Conservation (phyloP, 1,284 basidiomycete species). For the Sporisorium scitamineum region DNA sequence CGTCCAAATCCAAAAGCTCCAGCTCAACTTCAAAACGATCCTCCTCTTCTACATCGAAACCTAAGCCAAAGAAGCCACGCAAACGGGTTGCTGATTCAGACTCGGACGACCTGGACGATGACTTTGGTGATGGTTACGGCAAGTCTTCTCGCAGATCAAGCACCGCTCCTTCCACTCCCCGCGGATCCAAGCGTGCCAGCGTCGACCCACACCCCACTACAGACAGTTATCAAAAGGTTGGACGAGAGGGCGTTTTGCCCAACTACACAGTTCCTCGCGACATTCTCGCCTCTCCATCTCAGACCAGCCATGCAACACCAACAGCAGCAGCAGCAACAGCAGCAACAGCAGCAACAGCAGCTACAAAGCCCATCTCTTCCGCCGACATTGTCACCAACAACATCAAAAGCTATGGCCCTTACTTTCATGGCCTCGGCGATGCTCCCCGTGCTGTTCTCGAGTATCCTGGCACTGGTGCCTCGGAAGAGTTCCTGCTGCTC, state of each 20-base stretch:
- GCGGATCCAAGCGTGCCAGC: slow-evolving; percentile 41
- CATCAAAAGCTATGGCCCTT: slow-evolving; percentile 53
- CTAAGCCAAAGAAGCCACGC: slow-evolving; percentile 24
- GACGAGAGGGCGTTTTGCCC: slow-evolving; percentile 46
- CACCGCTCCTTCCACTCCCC: slow-evolving; percentile 33
- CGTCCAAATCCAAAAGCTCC: slow-evolving; percentile 15
- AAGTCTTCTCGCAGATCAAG: slow-evolving; percentile 14
- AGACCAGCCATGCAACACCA: neutral
- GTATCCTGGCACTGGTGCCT: slow-evolving; percentile 55
- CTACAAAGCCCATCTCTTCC: slow-evolving; percentile 24
- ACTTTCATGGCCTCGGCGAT: slow-evolving; percentile 51
- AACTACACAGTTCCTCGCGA: slow-evolving; percentile 48
- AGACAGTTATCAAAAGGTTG: slow-evolving; percentile 45
- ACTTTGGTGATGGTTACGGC: slow-evolving; percentile 4
- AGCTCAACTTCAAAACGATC: slow-evolving; percentile 7
- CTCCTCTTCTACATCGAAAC: slow-evolving; percentile 5
- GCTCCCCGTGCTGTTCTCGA: slow-evolving; percentile 47
- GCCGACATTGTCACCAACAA: slow-evolving; percentile 42
- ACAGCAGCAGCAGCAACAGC: neutral
- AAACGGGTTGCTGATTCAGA: slow-evolving; percentile 29
- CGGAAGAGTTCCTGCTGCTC: slow-evolving; percentile 57
- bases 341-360: neutral
- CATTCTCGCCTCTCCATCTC: slow-evolving; percentile 25
- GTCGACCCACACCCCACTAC: slow-evolving; percentile 39
- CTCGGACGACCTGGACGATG: slow-evolving; percentile 19